These are phyloP conservation scores for Neurospora tetraspora DNA, from an alignment of 495 filamentous ascomycete species.

Conservation along the genomic window DNA sequence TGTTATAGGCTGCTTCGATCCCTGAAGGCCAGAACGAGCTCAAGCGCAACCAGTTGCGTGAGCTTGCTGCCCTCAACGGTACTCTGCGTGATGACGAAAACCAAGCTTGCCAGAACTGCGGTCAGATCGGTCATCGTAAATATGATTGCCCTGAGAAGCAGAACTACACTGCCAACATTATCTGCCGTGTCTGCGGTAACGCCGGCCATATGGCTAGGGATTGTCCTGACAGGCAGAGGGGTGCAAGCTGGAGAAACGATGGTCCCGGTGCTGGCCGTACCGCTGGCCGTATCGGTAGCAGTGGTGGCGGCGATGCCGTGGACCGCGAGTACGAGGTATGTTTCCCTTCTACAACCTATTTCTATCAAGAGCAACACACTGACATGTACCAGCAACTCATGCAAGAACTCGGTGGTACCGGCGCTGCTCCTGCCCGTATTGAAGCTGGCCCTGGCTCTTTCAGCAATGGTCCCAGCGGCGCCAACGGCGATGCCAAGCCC, in stretches of 20 bases:
- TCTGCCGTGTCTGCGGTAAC: conserved; percentile 90
- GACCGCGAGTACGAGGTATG: conserved; percentile 91
- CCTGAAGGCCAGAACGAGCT: conserved; percentile 97
- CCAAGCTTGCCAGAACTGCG: conserved; percentile 99
- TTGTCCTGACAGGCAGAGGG: conserved; percentile 86
- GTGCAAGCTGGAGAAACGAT: conserved; percentile 83
- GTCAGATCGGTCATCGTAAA: conserved; percentile 97
- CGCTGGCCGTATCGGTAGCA: conserved; percentile 52
- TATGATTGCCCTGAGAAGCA: conserved; percentile 97
- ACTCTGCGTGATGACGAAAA: conserved; percentile 98
- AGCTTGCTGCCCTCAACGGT: conserved; percentile 94
- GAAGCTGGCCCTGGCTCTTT: conserved; percentile 69
- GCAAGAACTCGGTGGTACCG: conserved; percentile 76
- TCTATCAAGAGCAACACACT: conserved; percentile 15
- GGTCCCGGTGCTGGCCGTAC: conserved; percentile 33
- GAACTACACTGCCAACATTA: conserved; percentile 97
- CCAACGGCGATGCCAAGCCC: conserved; percentile 55
- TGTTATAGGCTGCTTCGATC: conserved; percentile 79
- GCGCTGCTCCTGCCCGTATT: conserved; percentile 65
- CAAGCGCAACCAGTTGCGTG: conserved; percentile 95
- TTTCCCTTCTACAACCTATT: too few relatives aligned
- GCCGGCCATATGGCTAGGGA: conserved; percentile 34
- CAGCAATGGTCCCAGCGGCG: conserved; percentile 32
- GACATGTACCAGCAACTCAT: conserved; percentile 70
- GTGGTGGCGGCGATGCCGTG: conserved; percentile 66